phyloP scores from a whole-genome alignment of 352 stramenopile genomes.

The Phytophthora foliorum region DNA sequence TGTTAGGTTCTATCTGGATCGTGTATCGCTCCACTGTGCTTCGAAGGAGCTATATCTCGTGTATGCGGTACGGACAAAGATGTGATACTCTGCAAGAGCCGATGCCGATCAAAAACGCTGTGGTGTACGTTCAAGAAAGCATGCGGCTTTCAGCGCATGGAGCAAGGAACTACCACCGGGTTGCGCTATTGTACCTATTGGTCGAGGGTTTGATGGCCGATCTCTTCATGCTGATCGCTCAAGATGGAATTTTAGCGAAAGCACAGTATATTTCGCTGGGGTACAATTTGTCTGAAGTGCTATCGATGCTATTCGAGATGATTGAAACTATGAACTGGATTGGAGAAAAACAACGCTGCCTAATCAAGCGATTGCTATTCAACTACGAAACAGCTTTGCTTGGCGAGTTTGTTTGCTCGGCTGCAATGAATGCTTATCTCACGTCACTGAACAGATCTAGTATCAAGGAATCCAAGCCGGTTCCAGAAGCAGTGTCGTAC shows the following conservation, averaged over 20 bases:
- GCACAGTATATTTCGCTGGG: slow-evolving; percentile 22
- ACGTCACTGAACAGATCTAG: slow-evolving; percentile 22
- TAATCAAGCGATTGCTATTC: slow-evolving; percentile 23
- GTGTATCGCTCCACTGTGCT: slow-evolving; percentile 11
- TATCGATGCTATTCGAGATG: slow-evolving; percentile 18
- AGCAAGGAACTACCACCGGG: slow-evolving; percentile 21
- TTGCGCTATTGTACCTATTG: slow-evolving; percentile 15
- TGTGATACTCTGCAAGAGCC: slow-evolving; percentile 6
- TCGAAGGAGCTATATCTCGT: slow-evolving; percentile 8
- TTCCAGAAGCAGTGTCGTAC: slow-evolving; percentile 14
- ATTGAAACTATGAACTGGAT: slow-evolving; percentile 15
- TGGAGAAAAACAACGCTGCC: background rate
- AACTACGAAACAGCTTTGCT: slow-evolving; percentile 25
- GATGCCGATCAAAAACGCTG: slow-evolving; percentile 5
- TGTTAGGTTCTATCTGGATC: slow-evolving; percentile 18
- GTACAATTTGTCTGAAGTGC: slow-evolving; percentile 2
- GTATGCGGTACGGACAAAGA: slow-evolving; percentile 7
- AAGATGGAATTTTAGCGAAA: slow-evolving; percentile 25
- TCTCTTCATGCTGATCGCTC: slow-evolving; percentile 13
- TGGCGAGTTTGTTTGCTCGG: slow-evolving; percentile 12
- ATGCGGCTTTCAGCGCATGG: slow-evolving; percentile 14
- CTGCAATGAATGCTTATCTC: slow-evolving; percentile 17
- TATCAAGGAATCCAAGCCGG: slow-evolving; percentile 1
- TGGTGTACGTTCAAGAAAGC: slow-evolving; percentile 16
- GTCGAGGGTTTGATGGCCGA: slow-evolving; percentile 24